Evolutionary conservation across 1,284 basidiomycete genomes (phyloP).

Genomic region (Sporisorium exsertum): DNA sequence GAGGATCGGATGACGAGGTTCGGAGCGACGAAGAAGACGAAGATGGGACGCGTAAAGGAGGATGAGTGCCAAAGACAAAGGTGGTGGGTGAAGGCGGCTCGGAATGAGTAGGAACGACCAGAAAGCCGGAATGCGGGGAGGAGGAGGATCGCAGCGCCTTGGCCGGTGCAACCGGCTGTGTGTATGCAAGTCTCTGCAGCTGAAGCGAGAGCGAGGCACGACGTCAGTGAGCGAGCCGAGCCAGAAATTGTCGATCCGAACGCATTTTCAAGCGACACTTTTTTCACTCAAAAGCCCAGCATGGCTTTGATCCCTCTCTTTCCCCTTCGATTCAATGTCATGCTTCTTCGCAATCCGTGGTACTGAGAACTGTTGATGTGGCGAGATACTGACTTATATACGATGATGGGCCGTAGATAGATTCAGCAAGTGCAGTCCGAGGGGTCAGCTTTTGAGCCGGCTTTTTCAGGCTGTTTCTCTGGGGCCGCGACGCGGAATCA

Average conservation of each 20-base stretch:
- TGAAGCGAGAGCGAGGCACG: not conserved
- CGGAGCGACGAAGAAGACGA: not conserved
- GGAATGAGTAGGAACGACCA: conserved; percentile 2
- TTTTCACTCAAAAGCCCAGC: too few relatives aligned
- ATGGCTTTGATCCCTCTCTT: too few relatives aligned
- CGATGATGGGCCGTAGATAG: too few relatives aligned
- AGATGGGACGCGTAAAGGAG: not conserved
- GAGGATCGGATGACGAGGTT: not conserved
- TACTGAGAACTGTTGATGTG: too few relatives aligned
- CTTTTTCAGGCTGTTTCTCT: conserved; percentile 34
- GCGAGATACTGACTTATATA: too few relatives aligned
- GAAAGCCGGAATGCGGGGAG: conserved; percentile 13
- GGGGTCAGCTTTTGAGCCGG: conserved; percentile 15
- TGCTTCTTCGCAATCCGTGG: too few relatives aligned
- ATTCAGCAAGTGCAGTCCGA: too few relatives aligned
- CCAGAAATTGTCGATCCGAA: not conserved
- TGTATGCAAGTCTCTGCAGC: not conserved
- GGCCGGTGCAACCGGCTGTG: conserved; percentile 8
- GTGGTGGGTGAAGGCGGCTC: not conserved
- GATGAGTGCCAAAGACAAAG: not conserved
- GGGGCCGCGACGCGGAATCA: conserved; percentile 27
- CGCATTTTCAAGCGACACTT: conserved; percentile 3
- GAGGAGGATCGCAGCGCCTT: conserved; percentile 3
- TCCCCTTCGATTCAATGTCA: too few relatives aligned
- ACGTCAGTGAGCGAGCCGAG: conserved; percentile 5